These are phyloP conservation scores for Pseudogymnoascus sp. DNA, from an alignment of 2,329 filamentous ascomycete genomes.

Conservation along the genomic window DNA sequence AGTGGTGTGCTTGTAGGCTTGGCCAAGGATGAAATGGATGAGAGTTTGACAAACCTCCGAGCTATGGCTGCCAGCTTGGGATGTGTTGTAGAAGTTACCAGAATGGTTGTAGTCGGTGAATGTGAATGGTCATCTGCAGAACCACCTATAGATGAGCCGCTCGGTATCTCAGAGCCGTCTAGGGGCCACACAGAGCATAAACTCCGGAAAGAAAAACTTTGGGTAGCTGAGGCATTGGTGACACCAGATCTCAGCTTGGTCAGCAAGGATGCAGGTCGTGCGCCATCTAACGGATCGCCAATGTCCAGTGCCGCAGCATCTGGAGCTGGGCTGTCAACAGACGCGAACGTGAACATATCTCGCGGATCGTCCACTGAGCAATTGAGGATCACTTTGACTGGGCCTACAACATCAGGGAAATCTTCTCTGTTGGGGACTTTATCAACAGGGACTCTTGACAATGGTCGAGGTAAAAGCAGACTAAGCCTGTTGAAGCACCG, in stretches of 20 bases:
- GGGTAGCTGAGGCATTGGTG: constrained; percentile 87
- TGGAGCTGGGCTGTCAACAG: not conserved
- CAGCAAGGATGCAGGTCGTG: not conserved
- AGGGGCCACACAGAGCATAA: constrained; percentile 15
- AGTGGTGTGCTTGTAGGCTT: constrained; percentile 86
- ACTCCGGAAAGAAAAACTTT: constrained; percentile 50
- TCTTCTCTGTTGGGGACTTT: constrained; percentile 83
- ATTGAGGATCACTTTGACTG: constrained; percentile 76
- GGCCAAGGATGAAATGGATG: constrained; percentile 82
- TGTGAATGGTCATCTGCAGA: constrained; percentile 55
- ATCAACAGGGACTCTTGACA: constrained; percentile 80
- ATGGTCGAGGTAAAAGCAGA: constrained; percentile 82
- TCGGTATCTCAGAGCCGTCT: constrained; percentile 18
- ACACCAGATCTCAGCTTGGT: constrained; percentile 54
- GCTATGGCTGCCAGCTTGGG: constrained; percentile 91
- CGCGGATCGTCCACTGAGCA: constrained; percentile 54
- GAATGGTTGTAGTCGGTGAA: constrained; percentile 74
- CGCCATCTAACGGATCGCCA: not conserved
- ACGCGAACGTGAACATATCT: not conserved
- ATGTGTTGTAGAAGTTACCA: constrained; percentile 72
- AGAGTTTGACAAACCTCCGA: constrained; percentile 75
- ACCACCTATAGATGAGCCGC: constrained; percentile 13
- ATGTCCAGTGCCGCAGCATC: not conserved
- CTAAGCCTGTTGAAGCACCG: constrained; percentile 83
- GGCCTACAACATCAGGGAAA: constrained; percentile 85